Base-by-base conservation (phyloP, 106 monocot genomes). In the Chionographis japonica region DNA sequence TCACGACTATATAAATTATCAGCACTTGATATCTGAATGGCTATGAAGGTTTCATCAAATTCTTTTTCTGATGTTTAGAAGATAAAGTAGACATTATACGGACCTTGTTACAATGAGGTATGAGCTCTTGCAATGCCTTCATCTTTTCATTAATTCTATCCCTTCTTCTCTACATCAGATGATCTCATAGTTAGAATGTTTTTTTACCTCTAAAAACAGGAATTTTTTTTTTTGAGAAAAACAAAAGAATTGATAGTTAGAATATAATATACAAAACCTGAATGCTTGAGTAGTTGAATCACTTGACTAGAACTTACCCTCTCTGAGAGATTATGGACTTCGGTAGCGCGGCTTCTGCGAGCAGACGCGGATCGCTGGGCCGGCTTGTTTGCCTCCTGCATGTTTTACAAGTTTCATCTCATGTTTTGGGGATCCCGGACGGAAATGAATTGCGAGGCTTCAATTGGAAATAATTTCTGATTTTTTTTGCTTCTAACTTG, bases 111-210 rank as follows among this genome's bases (percentile, higher is more conserved):
- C 90, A 90, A 72, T 91, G 85, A 73, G 94, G 94, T 65, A 95
- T 95, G 65, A 95, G 86, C 60, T 91, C 94, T 75, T 95, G 94
- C 67, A 95, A 73, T 74, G 94, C 94, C 62, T 67, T 91, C 94
- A 95, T 95, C 70, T 91, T 95, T 72, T 95, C 91, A 42, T 95
- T 95, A 59, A 95, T 95, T 56, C 91, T 81, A 19, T 95, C 91
- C 63, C 94, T 95, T 86, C 94, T 83, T 75, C 86, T 88, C 94
- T 95, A 18, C 40, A 77, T 71, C 17, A 40, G 9, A 46, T 46
- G 9, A 6, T 1, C 0, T 46, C 9, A 10, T 46, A 46, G 46
- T 46, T 6, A 46, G 46, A 46, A 27, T 27, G 1, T 27, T 27
- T 27, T 27, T 27, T 27, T 27, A 27, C 27, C 27, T 27, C 27